These are phyloP conservation scores for Rostrohypoxylon terebratum DNA, from an alignment of 495 filamentous ascomycete genomes.

Conservation along the genomic window DNA sequence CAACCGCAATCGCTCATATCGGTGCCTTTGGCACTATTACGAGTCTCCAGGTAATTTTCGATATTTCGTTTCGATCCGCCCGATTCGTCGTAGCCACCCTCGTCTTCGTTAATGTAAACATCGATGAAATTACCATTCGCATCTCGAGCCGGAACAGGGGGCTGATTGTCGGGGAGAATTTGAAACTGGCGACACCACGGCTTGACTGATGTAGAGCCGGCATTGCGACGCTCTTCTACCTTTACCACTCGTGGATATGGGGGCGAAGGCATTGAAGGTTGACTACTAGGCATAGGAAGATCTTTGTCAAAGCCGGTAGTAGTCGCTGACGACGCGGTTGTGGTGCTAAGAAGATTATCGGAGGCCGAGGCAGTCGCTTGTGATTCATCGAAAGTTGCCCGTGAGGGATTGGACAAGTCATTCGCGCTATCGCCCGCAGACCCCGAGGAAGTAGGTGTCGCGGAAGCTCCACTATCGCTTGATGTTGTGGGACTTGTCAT, in stretches of 20 bases:
- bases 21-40: slow-evolving; percentile 23
- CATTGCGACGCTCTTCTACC: slow-evolving; percentile 79
- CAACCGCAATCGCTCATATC: slow-evolving; percentile 53
- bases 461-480: neutral
- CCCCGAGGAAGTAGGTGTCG: slow-evolving; percentile 36
- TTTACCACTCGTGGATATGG: slow-evolving; percentile 80
- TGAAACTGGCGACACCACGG: slow-evolving; percentile 81
- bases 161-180: slow-evolving; percentile 63
- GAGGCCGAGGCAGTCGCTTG: slow-evolving; percentile 13
- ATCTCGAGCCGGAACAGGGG: slow-evolving; percentile 55
- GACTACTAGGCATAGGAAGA: slow-evolving; percentile 30
- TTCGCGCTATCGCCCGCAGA: slow-evolving; percentile 12
- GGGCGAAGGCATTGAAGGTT: slow-evolving; percentile 21
- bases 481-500: slow-evolving; percentile 37
- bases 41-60: slow-evolving; percentile 15
- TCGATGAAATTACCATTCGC: slow-evolving; percentile 58
- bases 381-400: slow-evolving; percentile 10
- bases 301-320: slow-evolving; percentile 26
- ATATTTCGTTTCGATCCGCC: slow-evolving; percentile 10
- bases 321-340: slow-evolving; percentile 19
- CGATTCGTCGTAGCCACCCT: slow-evolving; percentile 37
- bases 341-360: neutral
- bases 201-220: slow-evolving; percentile 48
- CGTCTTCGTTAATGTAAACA: slow-evolving; percentile 70
- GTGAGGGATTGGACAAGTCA: slow-evolving; percentile 24